These are phyloP conservation scores for Entamoeba invadens DNA, from an alignment of 208 protist species.

Conservation along the genomic window DNA sequence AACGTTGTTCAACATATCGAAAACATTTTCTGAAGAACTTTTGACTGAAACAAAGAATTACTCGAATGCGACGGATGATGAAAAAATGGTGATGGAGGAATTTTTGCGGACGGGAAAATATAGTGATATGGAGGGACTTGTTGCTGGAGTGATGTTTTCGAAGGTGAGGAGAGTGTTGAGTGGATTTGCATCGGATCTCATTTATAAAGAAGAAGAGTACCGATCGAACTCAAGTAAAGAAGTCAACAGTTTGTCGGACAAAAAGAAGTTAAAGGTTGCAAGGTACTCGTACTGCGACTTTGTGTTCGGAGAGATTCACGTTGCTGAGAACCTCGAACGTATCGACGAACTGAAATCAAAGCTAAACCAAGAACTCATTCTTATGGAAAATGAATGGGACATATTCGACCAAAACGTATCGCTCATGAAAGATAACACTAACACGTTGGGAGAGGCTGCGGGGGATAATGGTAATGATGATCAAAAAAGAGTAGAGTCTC, in stretches of 20 bases:
- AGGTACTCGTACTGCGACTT: not conserved
- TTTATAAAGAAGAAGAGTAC: not conserved
- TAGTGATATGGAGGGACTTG: not conserved
- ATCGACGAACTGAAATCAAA: not conserved
- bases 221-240: not conserved
- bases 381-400: no score
- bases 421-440: no score
- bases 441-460: no score
- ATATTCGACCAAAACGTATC: no score
- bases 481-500: no score
- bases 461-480: no score
- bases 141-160: not conserved
- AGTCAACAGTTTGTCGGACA: not conserved
- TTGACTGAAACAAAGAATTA: not conserved
- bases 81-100: not conserved
- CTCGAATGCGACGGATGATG: not conserved
- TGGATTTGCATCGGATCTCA: not conserved
- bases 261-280: not conserved
- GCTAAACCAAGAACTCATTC: not conserved
- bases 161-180: not conserved
- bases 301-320: not conserved
- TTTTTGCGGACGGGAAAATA: not conserved
- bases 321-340: not conserved
- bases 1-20: not conserved
- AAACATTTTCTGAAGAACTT: not conserved